Conservation (phyloP, 1,284 basidiomycete species). For the Cryptococcus maquisensis region DNA sequence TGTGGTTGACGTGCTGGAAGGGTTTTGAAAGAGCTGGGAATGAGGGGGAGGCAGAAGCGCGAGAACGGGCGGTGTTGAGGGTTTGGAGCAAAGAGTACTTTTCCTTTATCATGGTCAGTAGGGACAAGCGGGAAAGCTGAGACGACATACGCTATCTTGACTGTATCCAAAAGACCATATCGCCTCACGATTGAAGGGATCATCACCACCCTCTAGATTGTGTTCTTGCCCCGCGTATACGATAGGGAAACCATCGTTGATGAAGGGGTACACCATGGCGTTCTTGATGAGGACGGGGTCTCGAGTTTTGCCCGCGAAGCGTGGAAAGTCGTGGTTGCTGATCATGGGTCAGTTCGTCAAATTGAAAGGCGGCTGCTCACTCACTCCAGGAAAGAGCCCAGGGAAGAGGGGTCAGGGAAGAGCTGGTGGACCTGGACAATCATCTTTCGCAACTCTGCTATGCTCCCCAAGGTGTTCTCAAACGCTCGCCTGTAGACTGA, state of each 20-base stretch:
- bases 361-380: slow-evolving; percentile 7
- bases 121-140: not conserved
- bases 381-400: slow-evolving; percentile 52
- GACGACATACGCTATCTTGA: slow-evolving; percentile 34
- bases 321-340: slow-evolving; percentile 50
- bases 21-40: slow-evolving; percentile 58
- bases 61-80: slow-evolving; percentile 61
- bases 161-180: slow-evolving; percentile 52
- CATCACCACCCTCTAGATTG: slow-evolving; percentile 51
- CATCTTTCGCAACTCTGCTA: slow-evolving; percentile 39
- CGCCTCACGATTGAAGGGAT: slow-evolving; percentile 48
- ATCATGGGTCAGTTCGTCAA: not conserved
- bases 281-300: slow-evolving; percentile 49
- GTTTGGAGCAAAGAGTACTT: slow-evolving; percentile 55
- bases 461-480: slow-evolving; percentile 23
- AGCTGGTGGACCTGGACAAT: slow-evolving; percentile 33
- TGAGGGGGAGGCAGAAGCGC: slow-evolving; percentile 50
- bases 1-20: slow-evolving; percentile 46
- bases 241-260: slow-evolving; percentile 56
- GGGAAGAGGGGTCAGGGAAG: slow-evolving; percentile 43
- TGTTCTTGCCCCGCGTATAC: slow-evolving; percentile 58
- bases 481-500: slow-evolving; percentile 38
- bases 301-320: slow-evolving; percentile 39
- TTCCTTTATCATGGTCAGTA: not conserved
- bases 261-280: slow-evolving; percentile 50